A percentile compares a stretch with the other conserved stretches of the same genome.
Evolutionary conservation across 2,329 filamentous ascomycete species (phyloP).

Genomic region (Pseudonectria foliicola): DNA sequence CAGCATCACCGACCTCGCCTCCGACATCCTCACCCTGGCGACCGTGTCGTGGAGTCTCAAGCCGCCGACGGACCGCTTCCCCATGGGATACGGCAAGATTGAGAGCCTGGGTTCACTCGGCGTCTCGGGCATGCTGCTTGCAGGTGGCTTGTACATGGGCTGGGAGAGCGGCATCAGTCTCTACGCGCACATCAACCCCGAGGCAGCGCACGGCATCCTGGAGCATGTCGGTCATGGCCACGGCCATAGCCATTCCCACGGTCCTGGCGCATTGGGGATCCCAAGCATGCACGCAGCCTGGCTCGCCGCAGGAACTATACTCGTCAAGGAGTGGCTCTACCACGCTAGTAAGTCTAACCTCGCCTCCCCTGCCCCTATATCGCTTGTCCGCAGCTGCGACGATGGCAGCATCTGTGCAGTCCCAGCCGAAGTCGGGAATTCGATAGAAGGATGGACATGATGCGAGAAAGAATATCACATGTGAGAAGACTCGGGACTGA

Average conservation of each 20-base stretch:
- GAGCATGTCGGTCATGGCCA: conserved; percentile 57
- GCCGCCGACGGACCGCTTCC: conserved; percentile 75
- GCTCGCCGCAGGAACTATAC: conserved; percentile 83
- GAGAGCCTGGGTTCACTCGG: conserved; percentile 91
- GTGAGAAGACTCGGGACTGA: conserved; percentile 4
- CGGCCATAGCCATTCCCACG: conserved; percentile 59
- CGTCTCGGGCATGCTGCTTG: conserved; percentile 83
- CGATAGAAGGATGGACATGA: background rate
- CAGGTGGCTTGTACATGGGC: conserved; percentile 88
- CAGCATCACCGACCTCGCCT: conserved; percentile 89
- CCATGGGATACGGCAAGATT: conserved; percentile 92
- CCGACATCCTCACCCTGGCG: conserved; percentile 86
- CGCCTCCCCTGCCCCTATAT: background rate
- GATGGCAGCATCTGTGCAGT: background rate
- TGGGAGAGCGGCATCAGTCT: conserved; percentile 62
- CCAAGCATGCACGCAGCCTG: conserved; percentile 93
- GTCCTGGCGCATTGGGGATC: conserved; percentile 35
- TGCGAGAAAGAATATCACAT: no score
- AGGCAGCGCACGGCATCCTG: conserved; percentile 58
- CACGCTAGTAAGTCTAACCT: conserved; percentile 72
- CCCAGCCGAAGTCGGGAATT: background rate
- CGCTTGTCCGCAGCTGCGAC: background rate
- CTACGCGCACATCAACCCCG: conserved; percentile 65
- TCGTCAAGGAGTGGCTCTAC: conserved; percentile 96
- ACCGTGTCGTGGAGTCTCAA: conserved; percentile 92